These are phyloP conservation scores for Clavulina sp. DNA, from an alignment of 768 basidiomycete genomes.

Conservation along the genomic window DNA sequence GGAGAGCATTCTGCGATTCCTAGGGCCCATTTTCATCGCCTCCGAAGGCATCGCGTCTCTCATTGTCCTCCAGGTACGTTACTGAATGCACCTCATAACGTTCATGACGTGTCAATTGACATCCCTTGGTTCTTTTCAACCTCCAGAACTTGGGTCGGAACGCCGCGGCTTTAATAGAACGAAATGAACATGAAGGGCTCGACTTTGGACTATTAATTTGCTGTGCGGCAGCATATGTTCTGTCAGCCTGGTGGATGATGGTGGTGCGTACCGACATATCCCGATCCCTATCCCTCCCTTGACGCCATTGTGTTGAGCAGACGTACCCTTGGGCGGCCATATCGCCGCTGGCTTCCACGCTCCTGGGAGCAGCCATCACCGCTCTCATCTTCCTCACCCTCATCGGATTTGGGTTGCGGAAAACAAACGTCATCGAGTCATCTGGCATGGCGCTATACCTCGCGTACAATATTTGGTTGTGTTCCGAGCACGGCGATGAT, in stretches of 20 bases:
- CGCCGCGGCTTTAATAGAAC: slow-evolving; percentile 52
- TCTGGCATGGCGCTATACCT: slow-evolving; percentile 74
- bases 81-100: neutral
- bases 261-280: slow-evolving; percentile 30
- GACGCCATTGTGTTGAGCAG: too few relatives aligned
- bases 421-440: slow-evolving; percentile 88
- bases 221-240: slow-evolving; percentile 63
- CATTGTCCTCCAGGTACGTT: slow-evolving; percentile 34
- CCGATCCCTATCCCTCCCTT: neutral
- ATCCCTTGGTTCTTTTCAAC: neutral
- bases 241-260: slow-evolving; percentile 76
- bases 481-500: slow-evolving; percentile 17
- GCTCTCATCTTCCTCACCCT: slow-evolving; percentile 79
- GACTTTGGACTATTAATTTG: slow-evolving; percentile 63
- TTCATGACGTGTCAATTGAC: neutral
- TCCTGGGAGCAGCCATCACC: slow-evolving; percentile 75
- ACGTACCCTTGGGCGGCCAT: slow-evolving; percentile 69
- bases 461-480: slow-evolving; percentile 82
- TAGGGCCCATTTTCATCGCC: slow-evolving; percentile 60
- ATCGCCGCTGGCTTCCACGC: slow-evolving; percentile 72
- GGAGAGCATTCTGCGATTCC: slow-evolving; percentile 52
- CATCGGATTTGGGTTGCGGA: slow-evolving; percentile 75
- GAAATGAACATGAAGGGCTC: slow-evolving; percentile 40
- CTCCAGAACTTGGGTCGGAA: slow-evolving; percentile 59
- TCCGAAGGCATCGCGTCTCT: slow-evolving; percentile 75